These are phyloP conservation scores for Meyerozyma smithsonii DNA, from an alignment of 1,139 yeast genomes.

Conservation along the genomic window DNA sequence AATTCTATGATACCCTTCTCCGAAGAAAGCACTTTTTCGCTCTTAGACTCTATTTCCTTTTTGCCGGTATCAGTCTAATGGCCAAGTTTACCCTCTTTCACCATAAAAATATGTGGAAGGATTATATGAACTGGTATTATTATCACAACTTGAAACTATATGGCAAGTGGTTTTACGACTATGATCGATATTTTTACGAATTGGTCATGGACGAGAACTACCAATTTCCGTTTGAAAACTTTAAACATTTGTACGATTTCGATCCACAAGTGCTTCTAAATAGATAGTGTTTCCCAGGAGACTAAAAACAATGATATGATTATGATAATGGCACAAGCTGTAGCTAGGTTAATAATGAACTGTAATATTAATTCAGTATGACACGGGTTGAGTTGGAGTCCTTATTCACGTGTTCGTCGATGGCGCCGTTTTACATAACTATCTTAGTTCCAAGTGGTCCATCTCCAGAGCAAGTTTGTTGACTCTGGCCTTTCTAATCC, in stretches of 20 bases:
- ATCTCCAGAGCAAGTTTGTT: constrained; percentile 28
- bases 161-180: background rate
- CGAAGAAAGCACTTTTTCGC: constrained; percentile 21
- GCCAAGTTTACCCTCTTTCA: background rate
- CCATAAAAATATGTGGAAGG: constrained; percentile 1
- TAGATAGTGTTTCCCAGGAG: too few relatives aligned
- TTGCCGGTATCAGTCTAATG: background rate
- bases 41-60: constrained; percentile 6
- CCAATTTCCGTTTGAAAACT: background rate
- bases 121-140: background rate
- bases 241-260: background rate
- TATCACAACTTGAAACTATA: background rate
- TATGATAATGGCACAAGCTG: too few relatives aligned
- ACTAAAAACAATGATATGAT: too few relatives aligned
- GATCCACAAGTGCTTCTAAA: background rate
- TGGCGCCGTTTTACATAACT: too few relatives aligned
- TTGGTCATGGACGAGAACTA: background rate
- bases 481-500: constrained; percentile 31
- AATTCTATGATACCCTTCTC: constrained; percentile 16
- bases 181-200: background rate
- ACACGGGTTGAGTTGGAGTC: too few relatives aligned
- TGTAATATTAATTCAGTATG: too few relatives aligned
- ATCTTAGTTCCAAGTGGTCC: constrained; percentile 17
- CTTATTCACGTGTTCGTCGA: too few relatives aligned
- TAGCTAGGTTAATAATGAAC: too few relatives aligned